These are phyloP conservation scores for Tripterygium wilfordii DNA, from an alignment of 177 flowering plant species.

Conservation along the genomic window DNA sequence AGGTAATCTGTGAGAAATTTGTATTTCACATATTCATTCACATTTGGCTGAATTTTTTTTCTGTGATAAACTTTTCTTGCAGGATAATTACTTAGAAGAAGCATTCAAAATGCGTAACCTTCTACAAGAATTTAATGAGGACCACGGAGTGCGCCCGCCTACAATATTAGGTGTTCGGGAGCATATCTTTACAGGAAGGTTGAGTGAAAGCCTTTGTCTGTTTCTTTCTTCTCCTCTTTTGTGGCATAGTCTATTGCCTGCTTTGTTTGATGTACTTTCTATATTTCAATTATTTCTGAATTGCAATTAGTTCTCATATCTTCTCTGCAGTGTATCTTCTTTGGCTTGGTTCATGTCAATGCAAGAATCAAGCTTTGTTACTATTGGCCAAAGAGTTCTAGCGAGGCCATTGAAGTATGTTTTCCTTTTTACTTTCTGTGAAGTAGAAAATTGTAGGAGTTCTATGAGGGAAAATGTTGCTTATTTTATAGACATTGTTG, in stretches of 20 bases:
- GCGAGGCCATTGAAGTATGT: conserved; percentile 94
- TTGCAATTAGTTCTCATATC: conserved; percentile 5
- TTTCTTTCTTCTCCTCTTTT: background rate
- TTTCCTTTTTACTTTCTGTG: conserved; percentile 1
- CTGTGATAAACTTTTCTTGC: conserved; percentile 8
- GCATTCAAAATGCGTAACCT: conserved; percentile 99
- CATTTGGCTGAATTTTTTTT: too few relatives aligned
- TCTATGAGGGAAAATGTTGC: too few relatives aligned
- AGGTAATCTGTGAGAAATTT: conserved; percentile 41
- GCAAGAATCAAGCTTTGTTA: conserved; percentile 97
- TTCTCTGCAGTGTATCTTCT: conserved; percentile 82
- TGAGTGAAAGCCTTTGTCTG: conserved; percentile 1
- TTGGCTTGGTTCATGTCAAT: conserved; percentile 99
- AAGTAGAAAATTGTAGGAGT: too few relatives aligned
- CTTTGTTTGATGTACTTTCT: background rate
- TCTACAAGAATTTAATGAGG: conserved; percentile 89
- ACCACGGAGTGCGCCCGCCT: conserved; percentile 92
- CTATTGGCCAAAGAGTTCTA: conserved; percentile 96
- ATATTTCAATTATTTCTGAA: background rate
- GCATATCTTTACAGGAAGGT: conserved; percentile 99
- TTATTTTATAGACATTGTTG: too few relatives aligned
- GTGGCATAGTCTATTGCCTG: background rate
- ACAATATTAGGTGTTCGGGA: conserved; percentile 95
- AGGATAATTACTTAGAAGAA: conserved; percentile 99
- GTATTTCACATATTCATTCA: too few relatives aligned